Evolutionary conservation across 2,329 filamentous ascomycete genomes (phyloP), one percentile per base, ranked within the genome.

Genomic region (Phialemoniopsis sp.): DNA sequence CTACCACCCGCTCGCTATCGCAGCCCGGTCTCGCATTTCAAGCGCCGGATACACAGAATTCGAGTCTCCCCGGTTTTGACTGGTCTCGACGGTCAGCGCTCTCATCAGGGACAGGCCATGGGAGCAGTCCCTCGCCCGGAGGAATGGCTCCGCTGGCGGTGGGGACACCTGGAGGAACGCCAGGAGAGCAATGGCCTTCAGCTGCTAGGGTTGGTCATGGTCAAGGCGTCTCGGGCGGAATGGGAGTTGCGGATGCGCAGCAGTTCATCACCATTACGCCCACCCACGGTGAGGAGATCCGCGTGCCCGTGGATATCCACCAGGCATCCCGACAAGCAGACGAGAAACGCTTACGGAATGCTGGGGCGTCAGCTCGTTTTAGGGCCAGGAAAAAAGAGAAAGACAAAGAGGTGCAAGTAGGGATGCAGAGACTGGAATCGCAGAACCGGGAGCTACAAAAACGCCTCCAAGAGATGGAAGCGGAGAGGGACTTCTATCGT

Each of bases 301-400:
- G 71, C 9, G 79, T 90, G 36, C 82, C 83, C 13, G 80, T 91
- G 9, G 88, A 95, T 56, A 80, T 87, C 32, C 85, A 88, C 49
- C 85, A 88, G 51, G 89, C 85, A 12, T 94, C 89, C 12, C 84
- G 82, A 49, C 80, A 87, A 51, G 86, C 87, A 30, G 87, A 93
- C 53, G 87, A 94, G 60, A 95, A 93, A 64, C 75, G 89, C 40
- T 83, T 85, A 58, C 78, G 88, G 37, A 95, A 95, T 54, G 89
- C 89, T 31, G 86, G 86, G 35, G 89, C 89, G 6, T 94, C 88
- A 41, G 87, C 87, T 35, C 76, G 89, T 43, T 93, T 94, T 48
- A 78, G 89, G 40, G 80, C 82, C 54, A 77, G 89, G 43, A 82
- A 89, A 55, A 94, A 94, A 64, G 87, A 89, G 54, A 83, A 85